Conservation (phyloP, 139 green algal genomes). For the Raphidocelis subcapitata region DNA sequence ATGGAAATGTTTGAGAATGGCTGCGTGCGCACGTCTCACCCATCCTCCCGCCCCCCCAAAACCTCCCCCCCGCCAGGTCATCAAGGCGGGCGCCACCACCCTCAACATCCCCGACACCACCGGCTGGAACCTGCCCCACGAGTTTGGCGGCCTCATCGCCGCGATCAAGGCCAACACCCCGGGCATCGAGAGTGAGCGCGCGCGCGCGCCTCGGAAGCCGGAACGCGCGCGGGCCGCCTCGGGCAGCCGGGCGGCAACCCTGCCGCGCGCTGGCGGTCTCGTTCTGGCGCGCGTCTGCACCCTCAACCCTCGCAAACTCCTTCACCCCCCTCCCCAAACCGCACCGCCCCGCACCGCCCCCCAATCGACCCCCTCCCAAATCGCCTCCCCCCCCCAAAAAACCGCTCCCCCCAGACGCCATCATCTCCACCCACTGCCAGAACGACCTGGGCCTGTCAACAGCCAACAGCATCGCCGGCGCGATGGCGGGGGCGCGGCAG, state of each 20-base stretch:
- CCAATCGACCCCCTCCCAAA: too few relatives aligned
- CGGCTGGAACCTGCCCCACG: constrained; percentile 92
- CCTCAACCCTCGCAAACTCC: too few relatives aligned
- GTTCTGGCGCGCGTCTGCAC: too few relatives aligned
- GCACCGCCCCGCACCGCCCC: too few relatives aligned
- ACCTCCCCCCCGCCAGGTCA: constrained; percentile 61
- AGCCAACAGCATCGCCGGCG: constrained; percentile 92
- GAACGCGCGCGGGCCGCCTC: too few relatives aligned
- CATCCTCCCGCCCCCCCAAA: neutral
- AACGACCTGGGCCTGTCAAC: constrained; percentile 98
- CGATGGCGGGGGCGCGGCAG: constrained; percentile 29
- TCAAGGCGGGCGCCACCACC: constrained; percentile 96
- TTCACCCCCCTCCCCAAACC: too few relatives aligned
- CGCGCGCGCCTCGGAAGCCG: neutral
- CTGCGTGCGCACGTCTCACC: neutral
- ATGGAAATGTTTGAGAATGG: too few relatives aligned
- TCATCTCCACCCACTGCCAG: constrained; percentile 98
- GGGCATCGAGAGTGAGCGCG: constrained; percentile 56
- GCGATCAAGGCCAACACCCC: constrained; percentile 87
- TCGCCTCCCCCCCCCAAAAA: neutral
- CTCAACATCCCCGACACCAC: constrained; percentile 99
- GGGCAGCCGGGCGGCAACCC: too few relatives aligned
- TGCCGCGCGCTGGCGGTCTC: too few relatives aligned
- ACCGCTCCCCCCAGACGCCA: constrained; percentile 49
- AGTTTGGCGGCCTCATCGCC: constrained; percentile 92